Percentiles rank a stretch among this genome's conserved stretches.
Conservation (phyloP, 163 green algal genomes). For the Volvox carteri region DNA sequence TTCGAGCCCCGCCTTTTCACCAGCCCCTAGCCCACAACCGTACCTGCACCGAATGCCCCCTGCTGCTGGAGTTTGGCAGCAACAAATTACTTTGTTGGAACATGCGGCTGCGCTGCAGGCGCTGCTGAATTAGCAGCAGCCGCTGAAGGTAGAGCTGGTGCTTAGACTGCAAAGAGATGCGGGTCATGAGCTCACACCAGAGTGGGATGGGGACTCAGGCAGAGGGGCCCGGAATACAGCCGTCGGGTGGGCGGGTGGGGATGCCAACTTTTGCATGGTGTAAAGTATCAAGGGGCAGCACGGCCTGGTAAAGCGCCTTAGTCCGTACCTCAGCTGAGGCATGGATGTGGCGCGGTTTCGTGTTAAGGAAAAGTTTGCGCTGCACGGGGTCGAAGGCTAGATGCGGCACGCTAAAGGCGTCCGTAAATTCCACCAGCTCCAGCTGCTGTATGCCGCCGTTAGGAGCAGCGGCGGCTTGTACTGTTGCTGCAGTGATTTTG, state of each 20-base stretch:
- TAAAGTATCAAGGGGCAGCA: neutral
- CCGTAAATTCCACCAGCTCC: conserved; percentile 73
- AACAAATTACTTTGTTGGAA: conserved; percentile 72
- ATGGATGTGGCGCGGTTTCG: conserved; percentile 58
- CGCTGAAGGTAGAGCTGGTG: conserved; percentile 82
- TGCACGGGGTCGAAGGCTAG: conserved; percentile 81
- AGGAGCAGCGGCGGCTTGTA: conserved; percentile 56
- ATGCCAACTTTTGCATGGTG: neutral
- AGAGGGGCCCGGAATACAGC: too few relatives aligned
- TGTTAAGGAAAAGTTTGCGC: conserved; percentile 77
- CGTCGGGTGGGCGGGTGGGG: neutral
- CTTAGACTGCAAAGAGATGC: conserved; percentile 77
- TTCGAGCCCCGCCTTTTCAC: too few relatives aligned
- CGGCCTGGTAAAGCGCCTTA: too few relatives aligned
- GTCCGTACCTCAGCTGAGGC: conserved; percentile 48
- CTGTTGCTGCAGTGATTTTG: conserved; percentile 34
- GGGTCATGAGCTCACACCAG: too few relatives aligned
- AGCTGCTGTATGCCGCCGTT: conserved; percentile 17
- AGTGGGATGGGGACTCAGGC: neutral
- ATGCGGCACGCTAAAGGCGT: conserved; percentile 80
- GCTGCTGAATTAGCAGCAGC: conserved; percentile 86
- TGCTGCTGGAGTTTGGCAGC: conserved; percentile 25
- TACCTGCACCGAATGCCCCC: conserved; percentile 15
- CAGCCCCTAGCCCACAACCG: too few relatives aligned
- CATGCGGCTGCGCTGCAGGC: conserved; percentile 79